Evolutionary conservation across 1,284 basidiomycete species (phyloP).

Genomic region (Sparassis latifolia): DNA sequence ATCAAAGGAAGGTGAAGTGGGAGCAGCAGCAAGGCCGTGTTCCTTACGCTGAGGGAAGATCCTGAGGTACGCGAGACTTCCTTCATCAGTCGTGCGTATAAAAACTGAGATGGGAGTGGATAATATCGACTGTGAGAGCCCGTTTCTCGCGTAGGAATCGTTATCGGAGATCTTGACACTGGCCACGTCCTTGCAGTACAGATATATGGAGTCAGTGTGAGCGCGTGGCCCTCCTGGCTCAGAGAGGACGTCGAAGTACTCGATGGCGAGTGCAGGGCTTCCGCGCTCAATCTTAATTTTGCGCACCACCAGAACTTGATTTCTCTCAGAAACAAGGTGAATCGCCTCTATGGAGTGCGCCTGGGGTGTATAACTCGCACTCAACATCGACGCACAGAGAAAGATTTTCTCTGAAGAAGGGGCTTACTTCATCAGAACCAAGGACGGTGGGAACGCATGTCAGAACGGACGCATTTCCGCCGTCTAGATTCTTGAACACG

Average conservation of each 20-base stretch:
- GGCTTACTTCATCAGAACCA: no score
- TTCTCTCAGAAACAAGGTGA: slow-evolving; percentile 48
- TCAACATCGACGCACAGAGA: no score
- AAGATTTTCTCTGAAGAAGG: no score
- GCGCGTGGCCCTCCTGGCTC: not conserved
- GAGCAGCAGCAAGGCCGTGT: no score
- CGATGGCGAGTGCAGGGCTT: slow-evolving; percentile 5
- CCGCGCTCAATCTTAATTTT: slow-evolving; percentile 9
- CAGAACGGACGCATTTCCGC: slow-evolving; percentile 22
- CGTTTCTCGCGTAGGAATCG: slow-evolving; percentile 1
- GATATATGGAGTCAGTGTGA: no score
- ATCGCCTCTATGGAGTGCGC: slow-evolving; percentile 42
- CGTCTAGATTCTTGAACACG: slow-evolving; percentile 39
- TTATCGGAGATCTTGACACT: slow-evolving; percentile 48
- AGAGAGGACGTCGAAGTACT: slow-evolving; percentile 12
- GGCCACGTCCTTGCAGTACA: slow-evolving; percentile 7
- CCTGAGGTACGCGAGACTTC: no score
- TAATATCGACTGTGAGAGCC: no score
- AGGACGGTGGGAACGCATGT: slow-evolving; percentile 8
- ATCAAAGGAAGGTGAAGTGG: no score
- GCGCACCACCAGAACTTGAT: slow-evolving; percentile 50
- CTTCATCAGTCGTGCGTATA: no score
- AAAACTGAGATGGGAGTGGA: no score
- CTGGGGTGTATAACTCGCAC: slow-evolving; percentile 15
- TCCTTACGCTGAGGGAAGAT: no score